Evolutionary conservation across 306 rosid genomes (phyloP), one percentile per base, ranked within the genome.

Genomic region (Cicer pinnatifidum): DNA sequence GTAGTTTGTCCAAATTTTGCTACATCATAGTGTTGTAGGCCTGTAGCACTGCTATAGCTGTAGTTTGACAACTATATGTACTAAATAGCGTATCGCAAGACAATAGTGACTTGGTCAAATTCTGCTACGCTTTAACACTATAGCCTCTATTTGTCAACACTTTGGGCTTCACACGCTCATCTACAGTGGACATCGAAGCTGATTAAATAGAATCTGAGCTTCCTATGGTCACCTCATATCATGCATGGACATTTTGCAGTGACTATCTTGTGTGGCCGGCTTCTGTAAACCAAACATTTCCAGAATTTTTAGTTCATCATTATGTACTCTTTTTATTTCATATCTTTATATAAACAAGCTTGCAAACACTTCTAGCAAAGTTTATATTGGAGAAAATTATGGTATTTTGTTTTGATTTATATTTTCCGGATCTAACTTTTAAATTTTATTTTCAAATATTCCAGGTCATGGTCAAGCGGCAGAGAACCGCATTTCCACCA

Each of bases 401-500:
- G 11, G 40, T 44, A n/a, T 45, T 63, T 64, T 45, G 11, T 6
- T 50, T 61, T 68, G 23, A 13, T 48, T 77, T 53, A 39, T 50
- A 46, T 47, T 56, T 64, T 53, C 60, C 58, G 9, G 46, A 71
- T 60, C 62, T 72, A 72, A 48, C 59, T 39, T 23, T 15, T 15
- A 37, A 44, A 78, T 33, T 84, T 56, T 19, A 13, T 11, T 23
- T 40, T 78, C 53, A 50, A 66, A 43, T 70, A 37, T 73, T 79
- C 23, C 65, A 93, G 98, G 86, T 93, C 72, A 67, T 89, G 90
- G 89, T 77, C 76, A 85, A 63, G 81, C 86, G 94, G 83, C 98
- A 93, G 78, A 87, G 86, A 78, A 89, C 97, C 13, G 96, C 98
- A 9, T 93, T 93, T 75, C 98, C 98, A 4, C 98, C 98, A 51